These are phyloP conservation scores for Globisporangium viniferum DNA, from an alignment of 352 stramenopile species.

Conservation along the genomic window DNA sequence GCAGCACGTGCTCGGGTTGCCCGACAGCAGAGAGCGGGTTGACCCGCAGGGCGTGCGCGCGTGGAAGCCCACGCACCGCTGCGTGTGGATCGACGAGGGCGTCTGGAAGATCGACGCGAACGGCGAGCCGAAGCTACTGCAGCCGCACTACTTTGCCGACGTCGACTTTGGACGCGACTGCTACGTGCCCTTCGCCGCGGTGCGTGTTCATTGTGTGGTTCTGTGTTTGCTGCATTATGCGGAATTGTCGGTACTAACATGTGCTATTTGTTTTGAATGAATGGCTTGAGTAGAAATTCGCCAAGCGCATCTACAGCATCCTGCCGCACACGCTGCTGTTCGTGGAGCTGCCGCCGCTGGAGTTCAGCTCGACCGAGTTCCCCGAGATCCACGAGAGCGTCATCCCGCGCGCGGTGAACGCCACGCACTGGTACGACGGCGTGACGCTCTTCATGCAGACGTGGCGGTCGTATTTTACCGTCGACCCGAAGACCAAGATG, in stretches of 20 bases:
- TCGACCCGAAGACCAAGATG: constrained; percentile 60
- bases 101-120: constrained; percentile 64
- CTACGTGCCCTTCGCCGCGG: constrained; percentile 76
- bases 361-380: constrained; percentile 70
- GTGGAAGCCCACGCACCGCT: constrained; percentile 63
- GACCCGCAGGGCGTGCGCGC: constrained; percentile 55
- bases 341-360: constrained; percentile 72
- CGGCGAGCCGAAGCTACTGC: constrained; percentile 44
- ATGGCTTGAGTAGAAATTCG: constrained; percentile 34
- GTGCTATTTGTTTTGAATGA: constrained; percentile 1
- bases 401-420: constrained; percentile 74
- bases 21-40: constrained; percentile 42
- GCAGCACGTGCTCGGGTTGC: constrained; percentile 62
- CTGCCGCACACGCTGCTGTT: constrained; percentile 74
- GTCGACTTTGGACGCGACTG: constrained; percentile 77
- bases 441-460: constrained; percentile 81
- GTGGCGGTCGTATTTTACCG: constrained; percentile 70
- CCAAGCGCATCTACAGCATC: constrained; percentile 48
- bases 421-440: constrained; percentile 90
- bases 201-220: constrained; percentile 18
- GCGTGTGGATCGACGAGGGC: constrained; percentile 82
- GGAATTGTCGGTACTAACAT: constrained; percentile 3
- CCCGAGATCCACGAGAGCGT: constrained; percentile 51
- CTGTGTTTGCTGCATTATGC: not conserved
- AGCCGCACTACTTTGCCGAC: constrained; percentile 64